Evolutionary conservation across 768 basidiomycete species (phyloP).

Genomic region (Boletus eberwhitei): DNA sequence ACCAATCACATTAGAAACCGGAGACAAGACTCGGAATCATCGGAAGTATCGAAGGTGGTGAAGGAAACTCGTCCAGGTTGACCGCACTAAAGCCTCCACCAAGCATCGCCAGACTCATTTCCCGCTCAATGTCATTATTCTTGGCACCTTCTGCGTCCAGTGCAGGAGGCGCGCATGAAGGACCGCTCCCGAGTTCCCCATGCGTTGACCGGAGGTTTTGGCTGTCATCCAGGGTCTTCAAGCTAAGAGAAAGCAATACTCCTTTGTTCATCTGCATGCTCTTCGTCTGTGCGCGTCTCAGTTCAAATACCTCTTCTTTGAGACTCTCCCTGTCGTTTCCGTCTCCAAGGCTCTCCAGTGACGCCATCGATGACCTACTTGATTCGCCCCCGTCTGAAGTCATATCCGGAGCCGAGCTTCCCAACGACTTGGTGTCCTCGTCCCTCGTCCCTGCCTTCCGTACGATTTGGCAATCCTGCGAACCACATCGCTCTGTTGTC

Average conservation of each 20-base stretch:
- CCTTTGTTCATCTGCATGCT: slow-evolving; percentile 51
- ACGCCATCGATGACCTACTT: slow-evolving; percentile 21
- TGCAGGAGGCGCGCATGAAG: slow-evolving; percentile 2
- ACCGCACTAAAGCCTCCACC: slow-evolving; percentile 39
- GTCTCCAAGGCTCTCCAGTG: slow-evolving; percentile 22
- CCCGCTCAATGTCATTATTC: slow-evolving; percentile 14
- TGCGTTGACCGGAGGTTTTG: background rate
- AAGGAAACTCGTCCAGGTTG: slow-evolving; percentile 46
- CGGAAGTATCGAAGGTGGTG: slow-evolving; percentile 37
- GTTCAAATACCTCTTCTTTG: slow-evolving; percentile 39
- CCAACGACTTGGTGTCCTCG: slow-evolving; percentile 21
- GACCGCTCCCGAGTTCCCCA: background rate
- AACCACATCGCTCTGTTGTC: background rate
- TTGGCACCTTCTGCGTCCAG: slow-evolving; percentile 3
- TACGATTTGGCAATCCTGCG: background rate
- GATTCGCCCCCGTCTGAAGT: slow-evolving; percentile 23
- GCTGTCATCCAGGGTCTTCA: slow-evolving; percentile 5
- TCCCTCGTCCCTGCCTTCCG: background rate
- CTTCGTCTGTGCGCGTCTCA: slow-evolving; percentile 45
- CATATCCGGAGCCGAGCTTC: slow-evolving; percentile 24
- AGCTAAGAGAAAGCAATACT: slow-evolving; percentile 36
- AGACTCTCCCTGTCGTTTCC: slow-evolving; percentile 15
- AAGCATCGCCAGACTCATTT: slow-evolving; percentile 25
- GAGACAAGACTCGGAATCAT: slow-evolving; percentile 31
- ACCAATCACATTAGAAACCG: slow-evolving; percentile 14